Evolutionary conservation across 1,139 yeast genomes (phyloP), one percentile per base, ranked within the genome.

Genomic region (Taphrina communis): DNA sequence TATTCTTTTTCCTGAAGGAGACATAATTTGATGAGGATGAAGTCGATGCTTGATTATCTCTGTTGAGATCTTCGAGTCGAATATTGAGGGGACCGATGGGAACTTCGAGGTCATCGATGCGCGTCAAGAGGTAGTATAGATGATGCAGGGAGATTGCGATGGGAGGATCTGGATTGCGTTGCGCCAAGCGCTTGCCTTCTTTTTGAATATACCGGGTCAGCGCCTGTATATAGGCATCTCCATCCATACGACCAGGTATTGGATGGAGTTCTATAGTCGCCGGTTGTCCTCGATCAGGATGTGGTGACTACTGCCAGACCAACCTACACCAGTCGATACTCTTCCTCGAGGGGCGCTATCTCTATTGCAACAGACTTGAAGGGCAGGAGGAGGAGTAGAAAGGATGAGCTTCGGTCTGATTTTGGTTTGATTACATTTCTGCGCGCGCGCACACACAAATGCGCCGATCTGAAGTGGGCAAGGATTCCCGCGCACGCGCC

Each of bases 71-170:
- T 73, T 86, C 89, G 44, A 86, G 77, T 72, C 88, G 80, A 67
- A 86, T 80, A 74, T 84, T 85, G 75, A 86, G 79, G 0, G 90
- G 89, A 0, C 90, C 90, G n/a, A 86, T 86, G 46, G 83, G 83
- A 38, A 86, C 80, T 0, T 83, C 81, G 5, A 86, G 79, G 38
- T 82, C 82, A 70, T 85, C 87, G 65, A 87, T 85, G 69, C 85
- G 80, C 59, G 86, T 89, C 21, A 85, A 76, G 41, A 87, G 79
- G 74, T 83, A 87, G 75, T 85, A 87, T 46, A 87, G 79, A 75
- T 87, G 90, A 75, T 87, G 90, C 38, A 86, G 78, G 39, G 89
- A 85, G 17, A 63, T 53, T n/a, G 55, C 52, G 21, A 57, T 39
- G 9, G 67, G 67, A 7, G 52, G 61, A n/a, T 44, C 56, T n/a